A percentile compares a stretch with the other conserved stretches of the same genome.
These are phyloP conservation scores for Rhizodiscina lignyota DNA, from an alignment of 495 filamentous ascomycete genomes.

Conservation along the genomic window DNA sequence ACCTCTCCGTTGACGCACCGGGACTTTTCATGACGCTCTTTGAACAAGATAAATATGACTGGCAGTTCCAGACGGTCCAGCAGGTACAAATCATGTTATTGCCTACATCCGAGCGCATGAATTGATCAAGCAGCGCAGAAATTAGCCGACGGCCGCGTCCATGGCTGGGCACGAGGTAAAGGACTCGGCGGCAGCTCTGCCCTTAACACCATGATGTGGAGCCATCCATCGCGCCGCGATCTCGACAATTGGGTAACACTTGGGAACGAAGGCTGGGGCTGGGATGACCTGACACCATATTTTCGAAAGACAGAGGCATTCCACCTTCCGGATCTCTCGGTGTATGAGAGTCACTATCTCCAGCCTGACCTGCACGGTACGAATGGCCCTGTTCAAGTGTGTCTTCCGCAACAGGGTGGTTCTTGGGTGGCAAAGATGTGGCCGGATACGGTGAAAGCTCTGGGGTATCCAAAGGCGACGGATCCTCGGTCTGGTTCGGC, in stretches of 20 bases:
- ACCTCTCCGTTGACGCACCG: conserved; percentile 10
- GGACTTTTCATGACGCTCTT: conserved; percentile 7
- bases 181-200: conserved; percentile 5
- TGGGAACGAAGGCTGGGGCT: conserved; percentile 22
- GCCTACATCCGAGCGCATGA: conserved; percentile 5
- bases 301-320: not conserved
- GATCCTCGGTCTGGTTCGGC: conserved; percentile 8
- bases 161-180: conserved; percentile 9
- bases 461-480: conserved; percentile 8
- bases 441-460: conserved; percentile 6
- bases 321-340: not conserved
- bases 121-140: conserved; percentile 20
- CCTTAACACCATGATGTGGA: not conserved
- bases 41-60: conserved; percentile 10
- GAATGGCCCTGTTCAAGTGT: not conserved
- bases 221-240: not conserved
- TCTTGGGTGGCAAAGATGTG: conserved; percentile 7
- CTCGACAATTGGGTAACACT: conserved; percentile 17
- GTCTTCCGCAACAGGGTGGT: not conserved
- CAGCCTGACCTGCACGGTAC: not conserved
- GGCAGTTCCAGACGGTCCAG: conserved; percentile 13
- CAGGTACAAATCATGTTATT: conserved; percentile 3
- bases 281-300: conserved; percentile 10
- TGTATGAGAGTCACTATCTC: not conserved
- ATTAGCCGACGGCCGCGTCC: not conserved